Conservation (phyloP, 805 yeast genomes). For the Wickerhamomyces alni region DNA sequence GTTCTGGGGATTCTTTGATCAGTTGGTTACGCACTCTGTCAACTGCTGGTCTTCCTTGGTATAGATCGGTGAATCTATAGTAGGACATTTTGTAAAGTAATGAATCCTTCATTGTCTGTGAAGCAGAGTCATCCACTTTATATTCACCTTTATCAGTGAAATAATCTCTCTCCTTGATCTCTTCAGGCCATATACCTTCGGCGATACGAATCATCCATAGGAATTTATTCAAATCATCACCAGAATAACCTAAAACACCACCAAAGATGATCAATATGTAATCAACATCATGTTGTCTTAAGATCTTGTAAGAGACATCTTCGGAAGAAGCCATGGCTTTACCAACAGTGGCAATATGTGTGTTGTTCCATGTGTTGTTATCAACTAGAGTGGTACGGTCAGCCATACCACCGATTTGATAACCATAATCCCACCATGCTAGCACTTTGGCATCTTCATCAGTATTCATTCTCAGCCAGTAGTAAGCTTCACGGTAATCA, state of each 20-base stretch:
- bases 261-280: slow-evolving; percentile 92
- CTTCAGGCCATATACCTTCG: slow-evolving; percentile 99
- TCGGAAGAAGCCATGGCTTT: slow-evolving; percentile 93
- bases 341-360: slow-evolving; percentile 98
- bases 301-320: slow-evolving; percentile 80
- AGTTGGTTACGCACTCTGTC: slow-evolving; percentile 90
- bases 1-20: slow-evolving; percentile 51
- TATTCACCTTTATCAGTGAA: slow-evolving; percentile 87
- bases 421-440: slow-evolving; percentile 99
- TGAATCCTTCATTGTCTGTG: slow-evolving; percentile 81
- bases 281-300: slow-evolving; percentile 90
- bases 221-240: slow-evolving; percentile 95
- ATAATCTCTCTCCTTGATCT: slow-evolving; percentile 76
- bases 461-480: slow-evolving; percentile 98
- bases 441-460: slow-evolving; percentile 92
- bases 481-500: slow-evolving; percentile 97
- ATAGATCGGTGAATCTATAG: slow-evolving; percentile 76
- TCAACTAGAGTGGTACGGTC: slow-evolving; percentile 97
- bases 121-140: slow-evolving; percentile 74
- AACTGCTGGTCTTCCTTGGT: slow-evolving; percentile 48
- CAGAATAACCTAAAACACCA: slow-evolving; percentile 87
- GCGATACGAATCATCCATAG: slow-evolving; percentile 98
- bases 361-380: slow-evolving; percentile 98
- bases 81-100: slow-evolving; percentile 93
- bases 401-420: slow-evolving; percentile 99